Percentiles rank a stretch among this genome's conserved stretches.
phyloP scores from a whole-genome alignment of 2,329 filamentous ascomycete species.

The Coniella vitis region DNA sequence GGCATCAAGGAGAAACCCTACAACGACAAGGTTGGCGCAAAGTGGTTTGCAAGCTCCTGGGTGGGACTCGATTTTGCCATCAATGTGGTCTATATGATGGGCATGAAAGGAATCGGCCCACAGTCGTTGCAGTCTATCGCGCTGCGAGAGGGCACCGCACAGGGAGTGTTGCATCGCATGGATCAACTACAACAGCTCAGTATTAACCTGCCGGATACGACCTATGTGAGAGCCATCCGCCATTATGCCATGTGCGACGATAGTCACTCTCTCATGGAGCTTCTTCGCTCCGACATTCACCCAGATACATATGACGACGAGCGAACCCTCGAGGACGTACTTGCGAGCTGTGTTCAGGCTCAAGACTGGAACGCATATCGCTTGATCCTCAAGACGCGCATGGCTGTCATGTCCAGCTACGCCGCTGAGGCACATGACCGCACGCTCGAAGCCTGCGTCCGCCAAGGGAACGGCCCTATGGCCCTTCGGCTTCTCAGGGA shows the following conservation, averaged over 20 bases:
- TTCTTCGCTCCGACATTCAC: slow-evolving; percentile 45
- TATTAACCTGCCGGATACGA: slow-evolving; percentile 55
- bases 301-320: slow-evolving; percentile 48
- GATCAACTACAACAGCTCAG: slow-evolving; percentile 52
- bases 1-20: slow-evolving; percentile 40
- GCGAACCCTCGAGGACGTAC: slow-evolving; percentile 32
- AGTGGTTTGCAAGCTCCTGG: slow-evolving; percentile 68
- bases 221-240: slow-evolving; percentile 59
- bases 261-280: slow-evolving; percentile 37
- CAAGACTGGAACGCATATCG: slow-evolving; percentile 36
- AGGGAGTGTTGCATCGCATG: slow-evolving; percentile 53
- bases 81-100: slow-evolving; percentile 61
- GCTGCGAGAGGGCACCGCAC: slow-evolving; percentile 50
- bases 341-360: slow-evolving; percentile 27
- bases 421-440: slow-evolving; percentile 27
- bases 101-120: slow-evolving; percentile 66
- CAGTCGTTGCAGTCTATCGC: slow-evolving; percentile 72
- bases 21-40: slow-evolving; percentile 67
- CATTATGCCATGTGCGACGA: slow-evolving; percentile 55
- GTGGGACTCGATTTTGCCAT: slow-evolving; percentile 68
- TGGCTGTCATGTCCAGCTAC: slow-evolving; percentile 26
- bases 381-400: slow-evolving; percentile 38
- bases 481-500: slow-evolving; percentile 31
- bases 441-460: slow-evolving; percentile 26
- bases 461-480: slow-evolving; percentile 21